A percentile compares a stretch with the other conserved stretches of the same genome.
Evolutionary conservation across 768 basidiomycete genomes (phyloP).

Genomic region (Lactarius trivialis): DNA sequence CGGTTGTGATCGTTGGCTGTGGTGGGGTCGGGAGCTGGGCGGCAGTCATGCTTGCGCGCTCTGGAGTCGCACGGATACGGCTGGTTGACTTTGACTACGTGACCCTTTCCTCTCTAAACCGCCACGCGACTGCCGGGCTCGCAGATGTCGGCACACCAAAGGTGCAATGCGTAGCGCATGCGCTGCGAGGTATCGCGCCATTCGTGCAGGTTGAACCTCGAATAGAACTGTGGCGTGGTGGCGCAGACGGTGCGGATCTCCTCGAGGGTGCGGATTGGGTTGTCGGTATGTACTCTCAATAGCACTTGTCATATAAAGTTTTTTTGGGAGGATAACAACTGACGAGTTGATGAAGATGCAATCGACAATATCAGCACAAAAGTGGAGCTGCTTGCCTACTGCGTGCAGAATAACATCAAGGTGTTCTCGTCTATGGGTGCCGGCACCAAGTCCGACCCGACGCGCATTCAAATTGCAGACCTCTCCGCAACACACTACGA

Average conservation of each 20-base stretch:
- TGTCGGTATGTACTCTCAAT: constrained; percentile 47
- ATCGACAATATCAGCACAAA: constrained; percentile 98
- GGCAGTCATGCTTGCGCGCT: constrained; percentile 87
- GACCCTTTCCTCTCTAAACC: constrained; percentile 88
- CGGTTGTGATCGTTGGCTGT: constrained; percentile 87
- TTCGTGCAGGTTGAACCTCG: constrained; percentile 84
- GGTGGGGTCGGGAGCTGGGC: constrained; percentile 98
- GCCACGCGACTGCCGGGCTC: constrained; percentile 86
- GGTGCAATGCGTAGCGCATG: constrained; percentile 66
- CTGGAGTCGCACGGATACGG: constrained; percentile 74
- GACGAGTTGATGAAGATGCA: constrained; percentile 49
- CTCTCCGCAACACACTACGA: constrained; percentile 91
- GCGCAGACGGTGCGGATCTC: constrained; percentile 55
- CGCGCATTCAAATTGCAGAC: constrained; percentile 91
- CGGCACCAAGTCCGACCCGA: constrained; percentile 90
- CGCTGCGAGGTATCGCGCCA: constrained; percentile 65
- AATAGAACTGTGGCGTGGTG: constrained; percentile 82
- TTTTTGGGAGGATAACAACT: constrained; percentile 8
- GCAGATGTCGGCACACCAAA: constrained; percentile 92
- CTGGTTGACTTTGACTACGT: constrained; percentile 96
- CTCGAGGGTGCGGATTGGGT: constrained; percentile 92
- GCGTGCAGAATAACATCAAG: constrained; percentile 72
- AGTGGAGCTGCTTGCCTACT: constrained; percentile 88
- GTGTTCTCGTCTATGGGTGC: constrained; percentile 98
- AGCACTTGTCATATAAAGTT: neutral